Base-by-base conservation (phyloP, 2,329 filamentous ascomycete genomes). In the Phoma sp. region DNA sequence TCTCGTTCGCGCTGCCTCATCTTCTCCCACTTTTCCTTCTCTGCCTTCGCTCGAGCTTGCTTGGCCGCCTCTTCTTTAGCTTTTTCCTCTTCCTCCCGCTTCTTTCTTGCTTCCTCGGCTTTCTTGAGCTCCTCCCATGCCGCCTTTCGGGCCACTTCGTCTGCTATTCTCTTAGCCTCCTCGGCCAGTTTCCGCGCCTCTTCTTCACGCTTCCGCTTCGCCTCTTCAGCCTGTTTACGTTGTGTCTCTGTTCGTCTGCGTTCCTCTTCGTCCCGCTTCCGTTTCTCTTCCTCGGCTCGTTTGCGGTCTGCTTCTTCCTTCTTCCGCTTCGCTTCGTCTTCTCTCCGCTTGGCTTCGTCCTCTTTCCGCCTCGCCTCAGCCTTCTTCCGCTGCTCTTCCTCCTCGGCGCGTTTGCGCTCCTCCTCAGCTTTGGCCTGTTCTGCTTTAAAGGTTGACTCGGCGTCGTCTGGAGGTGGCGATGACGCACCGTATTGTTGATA, bases 391-490 rank as follows among this genome's bases (percentile, higher is more conserved):
- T 72, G 75, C 29, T 55, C 51, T 12, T 74, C 67, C 50, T 73
- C 67, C 71, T 77, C 86, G 62, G 88, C 87, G 62, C 90, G 88
- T 67, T 90, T 88, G 49, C 87, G 80, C 3, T 70, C 65, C 46
- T 79, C 76, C 35, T 75, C 75, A 61, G 79, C 78, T 39, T 75
- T 74, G 60, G 79, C 78, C 63, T 78, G 81, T 68, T 60, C 68
- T 69, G 60, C 24, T 73, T 63, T 69, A 66, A 71, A 74, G 6
- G 66, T 62, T 17, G 61, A 63, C 19, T 69, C 66, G 24, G 66
- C 52, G 37, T 74, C 67, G 41, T 71, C 63, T 43, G 69, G 72
- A 29, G 67, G 68, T 17, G 69, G 71, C 13, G 69, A 64, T 24
- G 67, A 65, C 31, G 67, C 62, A 25, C 70, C 67, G 37, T 70